Conservation (phyloP, 192 early-diverging fungal genomes). For the Pilobolus umbonatus region DNA sequence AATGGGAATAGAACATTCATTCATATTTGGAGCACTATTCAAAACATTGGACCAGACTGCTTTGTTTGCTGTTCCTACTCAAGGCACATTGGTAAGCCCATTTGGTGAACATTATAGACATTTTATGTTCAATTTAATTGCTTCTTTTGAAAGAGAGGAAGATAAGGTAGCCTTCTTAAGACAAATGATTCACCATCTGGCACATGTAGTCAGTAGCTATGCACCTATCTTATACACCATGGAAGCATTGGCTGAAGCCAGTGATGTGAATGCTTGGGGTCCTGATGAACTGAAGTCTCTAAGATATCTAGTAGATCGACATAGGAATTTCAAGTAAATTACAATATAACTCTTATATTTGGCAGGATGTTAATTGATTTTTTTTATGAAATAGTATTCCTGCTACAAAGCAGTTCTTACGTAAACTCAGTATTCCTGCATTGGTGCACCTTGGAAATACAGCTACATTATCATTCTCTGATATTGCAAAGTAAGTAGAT, state of each 20-base stretch:
- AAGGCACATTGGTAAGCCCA: conserved; percentile 25
- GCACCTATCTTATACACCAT: conserved; percentile 24
- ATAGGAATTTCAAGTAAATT: conserved; percentile 27
- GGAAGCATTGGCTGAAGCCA: conserved; percentile 20
- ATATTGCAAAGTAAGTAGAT: conserved; percentile 26
- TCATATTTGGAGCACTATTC: conserved; percentile 23
- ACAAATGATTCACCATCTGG: conserved; percentile 30
- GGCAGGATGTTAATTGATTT: background rate
- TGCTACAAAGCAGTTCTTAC: conserved; percentile 18
- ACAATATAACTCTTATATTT: background rate
- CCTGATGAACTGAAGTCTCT: conserved; percentile 32
- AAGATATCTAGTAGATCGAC: conserved; percentile 25
- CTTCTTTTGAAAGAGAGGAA: conserved; percentile 12
- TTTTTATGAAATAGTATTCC: conserved; percentile 4
- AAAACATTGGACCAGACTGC: conserved; percentile 22
- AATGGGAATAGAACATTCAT: conserved; percentile 17
- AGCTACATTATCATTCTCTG: conserved; percentile 18
- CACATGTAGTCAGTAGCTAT: conserved; percentile 22
- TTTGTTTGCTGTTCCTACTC: conserved; percentile 21
- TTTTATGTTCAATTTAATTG: conserved; percentile 19
- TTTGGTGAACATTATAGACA: conserved; percentile 24
- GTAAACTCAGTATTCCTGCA: conserved; percentile 17
- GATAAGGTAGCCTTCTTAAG: conserved; percentile 22
- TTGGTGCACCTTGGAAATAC: conserved; percentile 9
- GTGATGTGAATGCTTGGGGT: conserved; percentile 17